Conservation (phyloP, 208 protist species). For the Trypanosoma platydactyli region DNA sequence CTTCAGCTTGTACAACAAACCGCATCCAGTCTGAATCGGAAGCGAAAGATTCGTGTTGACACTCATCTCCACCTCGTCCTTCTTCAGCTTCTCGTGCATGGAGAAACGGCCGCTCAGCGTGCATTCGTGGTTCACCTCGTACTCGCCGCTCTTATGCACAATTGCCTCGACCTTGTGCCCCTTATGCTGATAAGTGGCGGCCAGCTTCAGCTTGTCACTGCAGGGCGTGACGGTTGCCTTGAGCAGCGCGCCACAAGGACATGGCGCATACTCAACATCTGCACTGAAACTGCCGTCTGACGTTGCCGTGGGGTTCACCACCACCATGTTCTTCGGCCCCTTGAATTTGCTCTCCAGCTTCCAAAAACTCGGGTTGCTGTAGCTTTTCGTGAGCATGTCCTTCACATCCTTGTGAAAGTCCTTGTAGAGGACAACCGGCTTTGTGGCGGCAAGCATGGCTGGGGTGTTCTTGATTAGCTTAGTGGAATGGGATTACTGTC, state of each 20-base stretch:
- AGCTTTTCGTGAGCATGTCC: constrained; percentile 77
- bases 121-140: constrained; percentile 52
- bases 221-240: constrained; percentile 56
- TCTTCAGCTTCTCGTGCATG: constrained; percentile 72
- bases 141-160: constrained; percentile 18
- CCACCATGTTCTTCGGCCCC: constrained; percentile 50
- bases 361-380: constrained; percentile 44
- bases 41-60: constrained; percentile 49
- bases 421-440: constrained; percentile 47
- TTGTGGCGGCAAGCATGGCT: constrained; percentile 16
- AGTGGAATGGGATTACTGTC: not conserved
- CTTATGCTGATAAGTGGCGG: constrained; percentile 37
- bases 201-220: constrained; percentile 35
- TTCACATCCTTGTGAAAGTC: constrained; percentile 82
- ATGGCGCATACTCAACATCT: constrained; percentile 59
- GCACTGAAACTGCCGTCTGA: constrained; percentile 34
- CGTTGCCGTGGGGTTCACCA: constrained; percentile 55
- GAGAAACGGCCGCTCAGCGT: constrained; percentile 39
- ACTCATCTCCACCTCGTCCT: constrained; percentile 55
- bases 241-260: constrained; percentile 36
- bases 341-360: constrained; percentile 84
- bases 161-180: constrained; percentile 65
- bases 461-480: not conserved
- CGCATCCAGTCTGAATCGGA: constrained; percentile 59
- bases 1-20: constrained; percentile 47